A percentile compares a stretch with the other conserved stretches of the same genome.
Evolutionary conservation across 805 yeast species (phyloP).

Genomic region (Huiozyma sinensis): DNA sequence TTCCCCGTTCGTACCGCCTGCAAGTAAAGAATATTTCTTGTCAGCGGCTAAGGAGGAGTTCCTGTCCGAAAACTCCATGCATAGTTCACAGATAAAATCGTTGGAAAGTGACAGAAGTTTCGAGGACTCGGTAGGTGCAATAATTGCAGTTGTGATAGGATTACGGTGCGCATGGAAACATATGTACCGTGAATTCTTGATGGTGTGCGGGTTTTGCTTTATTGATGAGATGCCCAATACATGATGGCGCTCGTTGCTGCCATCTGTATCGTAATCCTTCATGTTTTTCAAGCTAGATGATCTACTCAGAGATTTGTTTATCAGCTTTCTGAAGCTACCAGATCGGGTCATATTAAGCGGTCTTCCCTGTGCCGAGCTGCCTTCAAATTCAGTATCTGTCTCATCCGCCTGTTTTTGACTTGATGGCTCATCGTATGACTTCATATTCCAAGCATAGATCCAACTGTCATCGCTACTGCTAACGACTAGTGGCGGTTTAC

Average conservation of each 20-base stretch:
- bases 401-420: neutral
- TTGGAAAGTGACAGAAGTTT: slow-evolving; percentile 60
- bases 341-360: neutral
- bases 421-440: slow-evolving; percentile 10
- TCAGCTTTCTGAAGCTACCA: too few species aligned
- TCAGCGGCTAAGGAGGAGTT: neutral
- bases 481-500: slow-evolving; percentile 31
- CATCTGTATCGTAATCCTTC: neutral
- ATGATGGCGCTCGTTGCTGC: too few species aligned
- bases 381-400: neutral
- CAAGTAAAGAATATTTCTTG: neutral
- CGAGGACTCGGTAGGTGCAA: slow-evolving; percentile 65
- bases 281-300: too few species aligned
- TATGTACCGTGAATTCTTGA: slow-evolving; percentile 44
- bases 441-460: slow-evolving; percentile 71
- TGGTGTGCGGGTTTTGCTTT: neutral
- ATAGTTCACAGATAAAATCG: slow-evolving; percentile 66
- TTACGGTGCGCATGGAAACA: slow-evolving; percentile 69
- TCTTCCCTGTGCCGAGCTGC: slow-evolving; percentile 4
- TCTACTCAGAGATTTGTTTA: too few species aligned
- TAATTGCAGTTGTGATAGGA: slow-evolving; percentile 59
- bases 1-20: neutral
- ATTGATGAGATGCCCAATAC: neutral
- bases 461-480: slow-evolving; percentile 84
- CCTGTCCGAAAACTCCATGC: slow-evolving; percentile 18